A percentile compares a stretch with the other conserved stretches of the same genome.
Conservation (phyloP, 2,329 filamentous ascomycete species). For the Colletotrichum sojae region DNA sequence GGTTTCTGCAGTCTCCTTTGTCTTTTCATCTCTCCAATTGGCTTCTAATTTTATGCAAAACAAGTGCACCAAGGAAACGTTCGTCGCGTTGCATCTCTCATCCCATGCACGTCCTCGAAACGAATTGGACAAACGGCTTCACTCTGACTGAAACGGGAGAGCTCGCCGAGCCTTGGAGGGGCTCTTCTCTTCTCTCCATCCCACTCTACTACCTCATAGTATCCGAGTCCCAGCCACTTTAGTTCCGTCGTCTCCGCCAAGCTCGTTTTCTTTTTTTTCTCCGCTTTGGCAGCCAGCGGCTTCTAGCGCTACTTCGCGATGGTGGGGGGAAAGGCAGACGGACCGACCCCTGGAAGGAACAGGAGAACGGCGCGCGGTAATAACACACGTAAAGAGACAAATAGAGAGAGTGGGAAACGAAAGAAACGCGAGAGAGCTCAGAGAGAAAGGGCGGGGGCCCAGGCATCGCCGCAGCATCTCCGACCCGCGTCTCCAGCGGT, state of each 20-base stretch:
- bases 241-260: background rate
- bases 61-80: background rate
- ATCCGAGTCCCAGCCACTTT: background rate
- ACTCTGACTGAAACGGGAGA: constrained; percentile 34
- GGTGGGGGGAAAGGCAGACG: background rate
- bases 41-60: background rate
- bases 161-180: constrained; percentile 16
- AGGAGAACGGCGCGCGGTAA: background rate
- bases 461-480: too few species aligned
- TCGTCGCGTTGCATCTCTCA: constrained; percentile 17
- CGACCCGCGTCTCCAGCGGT: too few species aligned
- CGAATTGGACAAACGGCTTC: constrained; percentile 15
- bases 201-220: background rate
- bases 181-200: background rate
- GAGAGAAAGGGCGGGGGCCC: background rate
- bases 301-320: background rate
- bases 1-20: too few species aligned
- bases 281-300: background rate
- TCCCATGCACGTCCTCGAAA: constrained; percentile 8
- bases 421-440: too few species aligned
- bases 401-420: background rate
- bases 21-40: too few species aligned
- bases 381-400: background rate
- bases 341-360: background rate
- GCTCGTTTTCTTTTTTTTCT: constrained; percentile 7